Percentiles rank a stretch among this genome's conserved stretches.
phyloP scores from a whole-genome alignment of 768 basidiomycete species.

The Phaeolepiota aurea region DNA sequence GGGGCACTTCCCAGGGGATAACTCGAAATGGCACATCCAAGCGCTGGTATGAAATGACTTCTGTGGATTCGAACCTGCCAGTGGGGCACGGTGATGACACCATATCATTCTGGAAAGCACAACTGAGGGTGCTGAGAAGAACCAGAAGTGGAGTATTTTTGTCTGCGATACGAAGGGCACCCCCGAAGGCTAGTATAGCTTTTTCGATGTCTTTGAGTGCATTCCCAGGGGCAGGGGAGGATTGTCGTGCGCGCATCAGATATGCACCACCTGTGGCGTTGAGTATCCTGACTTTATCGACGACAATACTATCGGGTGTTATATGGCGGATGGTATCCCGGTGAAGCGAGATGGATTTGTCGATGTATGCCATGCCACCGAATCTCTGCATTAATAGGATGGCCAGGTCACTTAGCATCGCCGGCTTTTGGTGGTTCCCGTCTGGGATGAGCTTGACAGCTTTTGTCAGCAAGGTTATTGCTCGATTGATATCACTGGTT shows the following conservation, averaged over 20 bases:
- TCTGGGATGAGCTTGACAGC: not conserved
- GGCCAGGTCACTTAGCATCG: not conserved
- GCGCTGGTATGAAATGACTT: too few relatives aligned
- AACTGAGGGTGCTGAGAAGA: too few relatives aligned
- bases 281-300: not conserved
- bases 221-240: not conserved
- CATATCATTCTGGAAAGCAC: too few relatives aligned
- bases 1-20: too few relatives aligned
- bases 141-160: too few relatives aligned
- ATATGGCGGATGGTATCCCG: not conserved
- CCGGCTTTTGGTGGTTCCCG: not conserved
- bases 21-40: too few relatives aligned
- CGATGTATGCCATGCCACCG: not conserved
- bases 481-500: not conserved
- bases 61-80: too few relatives aligned
- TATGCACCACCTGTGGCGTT: not conserved
- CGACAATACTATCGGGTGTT: not conserved
- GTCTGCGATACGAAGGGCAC: not conserved
- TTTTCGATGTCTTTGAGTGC: not conserved
- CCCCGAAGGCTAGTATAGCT: not conserved
- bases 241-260: not conserved
- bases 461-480: not conserved
- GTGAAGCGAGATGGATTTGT: not conserved
- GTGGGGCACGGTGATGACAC: too few relatives aligned
- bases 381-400: not conserved